Conservation (phyloP, 495 filamentous ascomycete genomes). For the Lophiotrema nucula region DNA sequence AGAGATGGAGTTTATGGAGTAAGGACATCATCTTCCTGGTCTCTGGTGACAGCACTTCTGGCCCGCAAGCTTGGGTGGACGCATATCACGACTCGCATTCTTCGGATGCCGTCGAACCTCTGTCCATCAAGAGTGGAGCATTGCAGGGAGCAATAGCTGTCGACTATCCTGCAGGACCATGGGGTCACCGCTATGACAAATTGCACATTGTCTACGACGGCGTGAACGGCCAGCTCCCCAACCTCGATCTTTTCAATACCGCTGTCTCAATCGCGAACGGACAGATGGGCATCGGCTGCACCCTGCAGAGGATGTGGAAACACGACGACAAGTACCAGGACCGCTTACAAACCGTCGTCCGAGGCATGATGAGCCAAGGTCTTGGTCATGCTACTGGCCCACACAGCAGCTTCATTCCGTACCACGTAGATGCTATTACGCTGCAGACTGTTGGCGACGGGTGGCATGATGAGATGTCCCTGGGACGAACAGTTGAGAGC, state of each 20-base stretch:
- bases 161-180: conserved; percentile 71
- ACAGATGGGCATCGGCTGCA: conserved; percentile 85
- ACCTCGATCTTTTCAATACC: conserved; percentile 93
- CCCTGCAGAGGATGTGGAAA: conserved; percentile 80
- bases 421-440: conserved; percentile 95
- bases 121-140: conserved; percentile 87
- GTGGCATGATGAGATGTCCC: conserved; percentile 95
- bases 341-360: conserved; percentile 82
- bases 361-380: conserved; percentile 90
- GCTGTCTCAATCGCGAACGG: conserved; percentile 82
- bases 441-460: conserved; percentile 85
- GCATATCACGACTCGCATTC: conserved; percentile 90
- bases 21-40: conserved; percentile 97
- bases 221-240: conserved; percentile 92
- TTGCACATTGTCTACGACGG: conserved; percentile 94
- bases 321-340: conserved; percentile 80
- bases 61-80: conserved; percentile 95
- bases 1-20: conserved; percentile 95
- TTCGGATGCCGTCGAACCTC: conserved; percentile 62
- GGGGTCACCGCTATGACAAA: conserved; percentile 75
- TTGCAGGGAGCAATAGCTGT: conserved; percentile 89
- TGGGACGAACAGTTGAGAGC: conserved; percentile 86
- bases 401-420: conserved; percentile 94
- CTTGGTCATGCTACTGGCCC: conserved; percentile 87
- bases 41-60: conserved; percentile 81